Percentiles rank a stretch among this genome's conserved stretches.
Conservation (phyloP, 805 yeast genomes). For the Wickerhamiella nectarea region DNA sequence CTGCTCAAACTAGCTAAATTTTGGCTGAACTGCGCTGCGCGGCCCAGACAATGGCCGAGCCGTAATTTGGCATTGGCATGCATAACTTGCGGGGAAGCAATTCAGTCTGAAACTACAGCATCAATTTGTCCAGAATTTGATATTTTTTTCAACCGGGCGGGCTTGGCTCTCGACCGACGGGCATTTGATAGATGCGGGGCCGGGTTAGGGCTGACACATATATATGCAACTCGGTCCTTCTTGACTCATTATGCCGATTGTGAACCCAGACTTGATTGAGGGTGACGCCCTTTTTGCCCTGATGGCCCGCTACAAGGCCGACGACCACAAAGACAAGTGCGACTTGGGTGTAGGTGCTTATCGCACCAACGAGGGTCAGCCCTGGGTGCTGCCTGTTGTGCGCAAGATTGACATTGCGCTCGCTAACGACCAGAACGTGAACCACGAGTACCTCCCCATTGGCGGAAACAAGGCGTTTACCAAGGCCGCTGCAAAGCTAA, state of each 20-base stretch:
- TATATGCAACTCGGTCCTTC: neutral
- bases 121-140: too few species aligned
- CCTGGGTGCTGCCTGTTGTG: slow-evolving; percentile 75
- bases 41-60: too few species aligned
- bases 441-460: slow-evolving; percentile 82
- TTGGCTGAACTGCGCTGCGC: too few species aligned
- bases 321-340: slow-evolving; percentile 31
- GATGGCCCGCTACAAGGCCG: slow-evolving; percentile 26
- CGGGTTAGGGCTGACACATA: slow-evolving; percentile 1
- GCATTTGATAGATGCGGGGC: slow-evolving; percentile 1
- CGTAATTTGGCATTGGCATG: too few species aligned
- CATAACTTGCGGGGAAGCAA: too few species aligned
- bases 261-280: slow-evolving; percentile 32
- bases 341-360: slow-evolving; percentile 84
- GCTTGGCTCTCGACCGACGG: too few species aligned
- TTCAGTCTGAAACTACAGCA: too few species aligned
- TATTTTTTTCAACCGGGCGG: too few species aligned
- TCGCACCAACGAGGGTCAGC: slow-evolving; percentile 75
- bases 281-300: slow-evolving; percentile 81
- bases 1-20: too few species aligned
- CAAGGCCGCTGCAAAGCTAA: slow-evolving; percentile 49
- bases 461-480: slow-evolving; percentile 62
- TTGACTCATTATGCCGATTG: slow-evolving; percentile 4
- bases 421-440: slow-evolving; percentile 32
- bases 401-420: slow-evolving; percentile 39